Conservation (phyloP, 305 asterid genomes). For the Fraxinus dipetala region DNA sequence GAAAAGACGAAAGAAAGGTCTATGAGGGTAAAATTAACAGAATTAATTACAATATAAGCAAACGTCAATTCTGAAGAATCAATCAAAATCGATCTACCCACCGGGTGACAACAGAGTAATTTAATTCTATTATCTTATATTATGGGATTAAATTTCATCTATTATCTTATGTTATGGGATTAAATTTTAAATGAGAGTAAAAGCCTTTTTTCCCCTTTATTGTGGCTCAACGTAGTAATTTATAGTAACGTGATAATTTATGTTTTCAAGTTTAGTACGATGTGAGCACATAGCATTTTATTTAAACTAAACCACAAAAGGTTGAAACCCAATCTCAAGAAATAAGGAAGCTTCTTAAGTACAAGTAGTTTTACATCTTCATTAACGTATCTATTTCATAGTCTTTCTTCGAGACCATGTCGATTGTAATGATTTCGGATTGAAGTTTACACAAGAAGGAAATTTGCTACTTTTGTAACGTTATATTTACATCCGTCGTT, state of each 20-base stretch:
- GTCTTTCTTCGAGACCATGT: not conserved
- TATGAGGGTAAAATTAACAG: not conserved
- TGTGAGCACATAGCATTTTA: not conserved
- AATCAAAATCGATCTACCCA: not conserved
- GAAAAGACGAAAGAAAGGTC: not conserved
- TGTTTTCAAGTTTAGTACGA: not conserved
- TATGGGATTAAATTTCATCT: not conserved
- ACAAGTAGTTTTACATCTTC: too few species aligned
- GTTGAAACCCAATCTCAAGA: not conserved
- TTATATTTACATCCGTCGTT: not conserved
- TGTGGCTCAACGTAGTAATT: not conserved
- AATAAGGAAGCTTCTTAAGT: not conserved
- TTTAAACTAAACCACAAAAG: not conserved
- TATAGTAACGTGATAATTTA: not conserved
- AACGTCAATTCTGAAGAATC: not conserved
- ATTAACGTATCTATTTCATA: not conserved
- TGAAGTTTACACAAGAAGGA: too few species aligned
- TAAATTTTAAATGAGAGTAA: too few species aligned
- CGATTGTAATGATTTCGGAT: not conserved
- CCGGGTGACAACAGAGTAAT: not conserved
- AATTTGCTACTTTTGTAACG: not conserved
- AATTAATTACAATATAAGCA: not conserved
- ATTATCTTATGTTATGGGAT: not conserved
- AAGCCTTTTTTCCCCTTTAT: not conserved
- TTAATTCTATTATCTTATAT: not conserved